phyloP scores from a whole-genome alignment of 139 green algal species.

The Dunaliella primolecta region DNA sequence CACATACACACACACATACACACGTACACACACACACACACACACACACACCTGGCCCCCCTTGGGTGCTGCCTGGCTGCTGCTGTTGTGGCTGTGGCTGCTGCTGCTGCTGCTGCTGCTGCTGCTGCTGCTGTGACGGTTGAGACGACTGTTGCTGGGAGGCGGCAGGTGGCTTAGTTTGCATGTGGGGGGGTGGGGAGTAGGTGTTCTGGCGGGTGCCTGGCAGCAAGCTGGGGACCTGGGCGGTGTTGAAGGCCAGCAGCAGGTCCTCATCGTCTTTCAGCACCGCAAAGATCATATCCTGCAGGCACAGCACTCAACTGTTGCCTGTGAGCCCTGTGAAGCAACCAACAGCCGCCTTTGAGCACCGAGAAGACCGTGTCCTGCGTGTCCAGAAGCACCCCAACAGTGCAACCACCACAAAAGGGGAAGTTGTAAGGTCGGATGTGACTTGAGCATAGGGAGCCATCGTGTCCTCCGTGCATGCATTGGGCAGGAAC shows the following conservation, averaged over 20 bases:
- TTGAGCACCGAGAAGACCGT: too few relatives aligned
- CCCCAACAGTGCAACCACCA: too few relatives aligned
- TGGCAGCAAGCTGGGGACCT: conserved; percentile 62
- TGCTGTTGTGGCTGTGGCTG: background rate
- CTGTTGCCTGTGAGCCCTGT: too few relatives aligned
- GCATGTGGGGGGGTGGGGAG: conserved; percentile 1
- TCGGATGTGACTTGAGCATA: too few relatives aligned
- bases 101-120: conserved; percentile 6
- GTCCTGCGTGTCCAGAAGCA: too few relatives aligned
- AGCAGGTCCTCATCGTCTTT: conserved; percentile 81
- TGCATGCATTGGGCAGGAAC: too few relatives aligned
- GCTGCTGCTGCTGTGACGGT: background rate
- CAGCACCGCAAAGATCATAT: conserved; percentile 85
- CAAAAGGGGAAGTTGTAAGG: too few relatives aligned
- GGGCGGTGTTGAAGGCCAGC: conserved; percentile 86
- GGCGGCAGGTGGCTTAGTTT: background rate
- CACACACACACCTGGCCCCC: background rate
- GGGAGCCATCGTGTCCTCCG: too few relatives aligned
- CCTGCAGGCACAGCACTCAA: conserved; percentile 47
- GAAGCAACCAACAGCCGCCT: too few relatives aligned
- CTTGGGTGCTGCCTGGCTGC: conserved; percentile 6
- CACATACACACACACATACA: background rate
- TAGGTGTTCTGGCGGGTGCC: conserved; percentile 50
- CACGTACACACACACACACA: background rate
- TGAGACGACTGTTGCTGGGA: background rate